Conservation (phyloP, 441 rosid genomes). For the Viola pubescens region DNA sequence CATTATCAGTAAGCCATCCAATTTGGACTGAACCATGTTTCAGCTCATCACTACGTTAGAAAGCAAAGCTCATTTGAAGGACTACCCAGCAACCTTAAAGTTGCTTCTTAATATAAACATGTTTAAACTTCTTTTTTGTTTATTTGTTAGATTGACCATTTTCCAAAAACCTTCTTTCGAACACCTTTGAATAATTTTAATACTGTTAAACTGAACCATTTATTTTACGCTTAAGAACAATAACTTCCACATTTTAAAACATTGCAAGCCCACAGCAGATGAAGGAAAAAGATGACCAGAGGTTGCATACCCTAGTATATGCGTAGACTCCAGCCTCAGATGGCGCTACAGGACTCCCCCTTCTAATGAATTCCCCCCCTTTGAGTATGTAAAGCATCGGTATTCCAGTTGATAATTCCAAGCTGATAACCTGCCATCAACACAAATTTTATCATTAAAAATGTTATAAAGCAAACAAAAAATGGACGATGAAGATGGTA, state of each 20-base stretch:
- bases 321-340: constrained; percentile 96
- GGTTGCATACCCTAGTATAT: constrained; percentile 63
- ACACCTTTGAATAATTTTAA: neutral
- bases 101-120: neutral
- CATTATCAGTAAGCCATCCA: too few relatives aligned
- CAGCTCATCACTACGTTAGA: neutral
- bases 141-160: neutral
- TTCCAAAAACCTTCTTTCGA: neutral
- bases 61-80: neutral
- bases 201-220: neutral
- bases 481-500: neutral
- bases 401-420: constrained; percentile 85
- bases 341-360: constrained; percentile 89
- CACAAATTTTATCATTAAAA: neutral
- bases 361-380: constrained; percentile 75
- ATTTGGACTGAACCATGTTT: neutral
- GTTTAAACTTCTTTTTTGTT: neutral
- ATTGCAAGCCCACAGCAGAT: neutral
- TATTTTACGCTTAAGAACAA: neutral
- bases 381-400: constrained; percentile 93
- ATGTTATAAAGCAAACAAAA: neutral
- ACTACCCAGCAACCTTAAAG: neutral
- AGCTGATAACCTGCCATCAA: constrained; percentile 57
- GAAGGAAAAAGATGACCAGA: constrained; percentile 6
- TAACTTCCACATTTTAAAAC: neutral